A percentile compares a stretch with the other conserved stretches of the same genome.
Evolutionary conservation across 1,139 yeast species (phyloP).

Genomic region (Sugiyamaella novakii): DNA sequence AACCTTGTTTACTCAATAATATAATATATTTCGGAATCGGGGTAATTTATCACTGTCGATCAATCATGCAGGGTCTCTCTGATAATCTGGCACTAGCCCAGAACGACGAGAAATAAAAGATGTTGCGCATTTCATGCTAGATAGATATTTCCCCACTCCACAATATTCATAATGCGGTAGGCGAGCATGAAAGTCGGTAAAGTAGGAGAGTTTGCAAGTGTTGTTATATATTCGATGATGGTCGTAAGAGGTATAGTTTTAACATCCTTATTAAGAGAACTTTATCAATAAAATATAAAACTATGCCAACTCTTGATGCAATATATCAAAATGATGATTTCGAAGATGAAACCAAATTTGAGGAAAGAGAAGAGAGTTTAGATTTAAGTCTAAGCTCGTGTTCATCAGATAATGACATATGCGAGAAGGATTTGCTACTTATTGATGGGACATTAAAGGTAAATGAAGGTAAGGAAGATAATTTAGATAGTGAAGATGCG

Average conservation of each 20-base stretch:
- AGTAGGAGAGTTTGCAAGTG: background rate
- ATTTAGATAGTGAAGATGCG: constrained; percentile 1
- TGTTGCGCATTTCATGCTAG: constrained; percentile 4
- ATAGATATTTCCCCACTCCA: background rate
- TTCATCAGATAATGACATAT: background rate
- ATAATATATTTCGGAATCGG: constrained; percentile 1
- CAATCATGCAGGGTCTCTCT: constrained; percentile 2
- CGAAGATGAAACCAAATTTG: background rate
- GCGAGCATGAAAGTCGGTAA: background rate
- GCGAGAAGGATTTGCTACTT: background rate
- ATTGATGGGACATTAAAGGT: background rate
- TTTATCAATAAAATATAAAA: too few species aligned
- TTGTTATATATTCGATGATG: too few species aligned
- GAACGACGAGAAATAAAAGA: too few species aligned
- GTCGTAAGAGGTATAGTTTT: too few species aligned
- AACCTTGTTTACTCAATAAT: constrained; percentile 8
- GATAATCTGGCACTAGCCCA: too few species aligned
- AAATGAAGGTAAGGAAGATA: background rate
- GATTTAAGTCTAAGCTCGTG: background rate
- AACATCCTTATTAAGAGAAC: too few species aligned
- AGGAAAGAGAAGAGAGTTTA: background rate
- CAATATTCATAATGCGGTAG: background rate
- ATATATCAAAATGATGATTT: background rate
- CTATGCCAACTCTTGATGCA: background rate
- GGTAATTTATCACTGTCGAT: background rate